Conservation (phyloP, 805 yeast species). For the Metschnikowia proteae region DNA sequence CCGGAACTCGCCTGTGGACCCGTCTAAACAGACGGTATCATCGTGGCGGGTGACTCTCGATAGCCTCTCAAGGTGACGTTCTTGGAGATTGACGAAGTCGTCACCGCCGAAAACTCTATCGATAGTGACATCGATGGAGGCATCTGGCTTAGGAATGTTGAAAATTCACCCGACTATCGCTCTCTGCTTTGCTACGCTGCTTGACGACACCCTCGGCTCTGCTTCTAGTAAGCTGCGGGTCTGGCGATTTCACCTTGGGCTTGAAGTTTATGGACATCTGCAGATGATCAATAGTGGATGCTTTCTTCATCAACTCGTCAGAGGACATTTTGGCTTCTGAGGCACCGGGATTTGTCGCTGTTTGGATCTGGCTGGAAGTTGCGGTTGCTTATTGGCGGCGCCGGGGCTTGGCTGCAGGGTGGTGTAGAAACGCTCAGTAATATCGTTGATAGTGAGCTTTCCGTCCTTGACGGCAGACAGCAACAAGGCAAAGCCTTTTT, state of each 20-base stretch:
- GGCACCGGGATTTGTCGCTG: background rate
- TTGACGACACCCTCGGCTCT: background rate
- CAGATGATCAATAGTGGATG: slow-evolving; percentile 52
- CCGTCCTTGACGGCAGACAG: slow-evolving; percentile 75
- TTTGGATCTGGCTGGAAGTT: background rate
- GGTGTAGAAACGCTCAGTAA: slow-evolving; percentile 68
- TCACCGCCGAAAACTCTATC: slow-evolving; percentile 51
- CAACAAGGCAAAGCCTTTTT: slow-evolving; percentile 75
- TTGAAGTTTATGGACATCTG: slow-evolving; percentile 36
- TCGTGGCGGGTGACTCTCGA: slow-evolving; percentile 79
- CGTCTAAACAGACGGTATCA: slow-evolving; percentile 82
- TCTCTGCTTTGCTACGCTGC: background rate
- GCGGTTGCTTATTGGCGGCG: slow-evolving; percentile 5
- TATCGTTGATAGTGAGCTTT: slow-evolving; percentile 66
- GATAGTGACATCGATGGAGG: slow-evolving; percentile 76
- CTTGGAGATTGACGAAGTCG: slow-evolving; percentile 40
- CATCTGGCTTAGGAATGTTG: slow-evolving; percentile 75
- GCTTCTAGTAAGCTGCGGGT: background rate
- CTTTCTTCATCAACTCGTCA: slow-evolving; percentile 66
- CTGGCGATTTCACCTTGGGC: slow-evolving; percentile 35
- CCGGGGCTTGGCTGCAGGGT: no score
- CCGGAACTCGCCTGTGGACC: slow-evolving; percentile 28
- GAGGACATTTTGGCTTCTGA: slow-evolving; percentile 46
- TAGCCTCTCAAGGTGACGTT: slow-evolving; percentile 64
- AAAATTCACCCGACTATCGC: slow-evolving; percentile 47